Base-by-base conservation (phyloP, 1,284 basidiomycete genomes). In the Trametes sp. region DNA sequence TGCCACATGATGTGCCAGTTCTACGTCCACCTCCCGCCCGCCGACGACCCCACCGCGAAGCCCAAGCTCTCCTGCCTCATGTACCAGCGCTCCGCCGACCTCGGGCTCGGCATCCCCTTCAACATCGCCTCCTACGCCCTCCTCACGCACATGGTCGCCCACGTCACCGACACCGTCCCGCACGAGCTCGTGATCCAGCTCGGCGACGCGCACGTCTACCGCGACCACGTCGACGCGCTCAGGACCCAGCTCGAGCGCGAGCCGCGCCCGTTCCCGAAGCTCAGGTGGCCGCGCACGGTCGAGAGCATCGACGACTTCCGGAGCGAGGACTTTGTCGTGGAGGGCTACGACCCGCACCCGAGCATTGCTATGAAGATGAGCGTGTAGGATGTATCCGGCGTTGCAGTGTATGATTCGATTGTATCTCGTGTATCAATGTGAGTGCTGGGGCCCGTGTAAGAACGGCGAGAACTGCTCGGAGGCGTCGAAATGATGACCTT, bases 1-100 rank as follows among this genome's bases (percentile, higher is more conserved):
- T 99, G 97, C 77, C 98, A 99, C 79, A 93, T 98, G 87, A 91
- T 99, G 76, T 98, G 95, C 79, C 97, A 99, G 75, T 99, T 99
- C 84, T 98, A 95, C 81, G 97, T 99, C 38, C 92, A 94, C 70
- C 87, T 96, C 33, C 90, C 94, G 0, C 77, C 85, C 10, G 71
- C 80, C 2, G 69, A 74, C 35, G 70, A 80, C 14, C 78, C 85
- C 8, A 76, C 81, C n/a, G 75, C 75, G 5, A 89, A 88, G 66
- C 92, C 91, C 1, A 87, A 86, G 66, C 88, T 99, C 38, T 95
- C 92, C 16, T 98, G 96, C 76, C 85, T 98, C 56, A 98, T 99
- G 95, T 98, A 93, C 81, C 97, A 99, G 76, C 93, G 98, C 46
- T 98, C 96, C 7, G 97, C 96, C 48, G 97, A 99, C 74, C 85